Evolutionary conservation across 2,329 filamentous ascomycete genomes (phyloP).

Genomic region (Dothideomycetidae sp.): DNA sequence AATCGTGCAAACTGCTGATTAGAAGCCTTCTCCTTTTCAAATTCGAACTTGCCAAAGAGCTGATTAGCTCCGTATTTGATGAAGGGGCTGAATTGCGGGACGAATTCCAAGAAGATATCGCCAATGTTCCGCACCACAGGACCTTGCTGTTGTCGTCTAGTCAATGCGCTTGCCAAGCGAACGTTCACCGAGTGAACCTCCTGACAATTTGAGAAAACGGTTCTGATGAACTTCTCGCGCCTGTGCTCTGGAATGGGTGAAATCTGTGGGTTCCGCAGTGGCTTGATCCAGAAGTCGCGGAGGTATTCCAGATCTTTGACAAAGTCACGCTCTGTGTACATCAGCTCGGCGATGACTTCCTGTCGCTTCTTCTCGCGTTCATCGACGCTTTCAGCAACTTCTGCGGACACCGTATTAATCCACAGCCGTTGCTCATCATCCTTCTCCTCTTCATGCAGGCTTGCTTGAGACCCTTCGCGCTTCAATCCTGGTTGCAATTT

Average conservation of each 20-base stretch:
- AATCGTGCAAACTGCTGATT: conserved; percentile 80
- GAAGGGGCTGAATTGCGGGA: conserved; percentile 86
- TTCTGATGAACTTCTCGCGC: conserved; percentile 80
- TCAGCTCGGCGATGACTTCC: conserved; percentile 94
- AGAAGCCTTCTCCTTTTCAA: conserved; percentile 82
- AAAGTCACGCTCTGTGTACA: conserved; percentile 97
- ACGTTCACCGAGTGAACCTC: conserved; percentile 91
- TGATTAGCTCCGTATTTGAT: conserved; percentile 94
- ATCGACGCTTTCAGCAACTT: conserved; percentile 75
- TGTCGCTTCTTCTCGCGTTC: conserved; percentile 95
- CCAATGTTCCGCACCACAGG: conserved; percentile 81
- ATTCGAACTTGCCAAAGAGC: conserved; percentile 92
- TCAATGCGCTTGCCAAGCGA: conserved; percentile 73
- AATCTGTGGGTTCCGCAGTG: conserved; percentile 58
- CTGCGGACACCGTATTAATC: conserved; percentile 97
- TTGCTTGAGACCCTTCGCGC: conserved; percentile 52
- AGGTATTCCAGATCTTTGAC: conserved; percentile 98
- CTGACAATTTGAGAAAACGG: conserved; percentile 90
- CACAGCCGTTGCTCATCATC: conserved; percentile 95
- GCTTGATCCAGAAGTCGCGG: conserved; percentile 96
- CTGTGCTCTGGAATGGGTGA: conserved; percentile 83
- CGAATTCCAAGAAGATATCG: conserved; percentile 86
- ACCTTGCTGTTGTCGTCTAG: conserved; percentile 75
- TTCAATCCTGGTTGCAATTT: conserved; percentile 83
- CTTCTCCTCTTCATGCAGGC: conserved; percentile 64